Percentiles rank a stretch among this genome's conserved stretches.
These are phyloP conservation scores for Biscogniauxia sp. DNA, from an alignment of 2,329 filamentous ascomycete species.

Conservation along the genomic window DNA sequence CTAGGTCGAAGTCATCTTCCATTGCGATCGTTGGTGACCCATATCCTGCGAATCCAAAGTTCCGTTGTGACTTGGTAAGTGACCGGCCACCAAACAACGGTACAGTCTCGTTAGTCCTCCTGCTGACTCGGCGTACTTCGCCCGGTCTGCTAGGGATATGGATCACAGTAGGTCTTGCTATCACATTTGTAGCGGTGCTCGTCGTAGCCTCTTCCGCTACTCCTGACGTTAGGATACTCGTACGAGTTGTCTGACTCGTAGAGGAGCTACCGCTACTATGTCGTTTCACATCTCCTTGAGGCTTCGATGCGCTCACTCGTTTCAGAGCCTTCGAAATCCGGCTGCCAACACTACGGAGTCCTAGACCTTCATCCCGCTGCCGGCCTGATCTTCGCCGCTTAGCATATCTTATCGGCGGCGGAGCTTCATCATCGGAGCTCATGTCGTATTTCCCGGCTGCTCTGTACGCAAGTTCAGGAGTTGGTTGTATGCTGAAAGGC, in stretches of 20 bases:
- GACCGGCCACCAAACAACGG: conserved; percentile 28
- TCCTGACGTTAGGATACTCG: conserved; percentile 31
- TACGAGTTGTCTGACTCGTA: conserved; percentile 27
- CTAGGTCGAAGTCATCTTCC: conserved; percentile 9
- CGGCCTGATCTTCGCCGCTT: conserved; percentile 16
- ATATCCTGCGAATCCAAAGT: conserved; percentile 16
- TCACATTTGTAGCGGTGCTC: conserved; percentile 22
- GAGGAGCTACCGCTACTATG: conserved; percentile 26
- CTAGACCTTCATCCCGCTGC: conserved; percentile 14
- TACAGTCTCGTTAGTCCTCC: conserved; percentile 24
- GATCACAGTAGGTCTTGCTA: conserved; percentile 31
- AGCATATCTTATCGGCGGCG: conserved; percentile 17
- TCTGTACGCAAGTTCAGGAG: conserved; percentile 31
- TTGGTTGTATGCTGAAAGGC: conserved; percentile 33
- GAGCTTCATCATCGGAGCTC: conserved; percentile 22
- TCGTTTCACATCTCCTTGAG: conserved; percentile 19
- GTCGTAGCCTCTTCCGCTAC: conserved; percentile 26
- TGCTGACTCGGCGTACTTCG: conserved; percentile 28
- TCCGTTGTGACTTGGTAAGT: conserved; percentile 24
- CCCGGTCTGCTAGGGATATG: conserved; percentile 32
- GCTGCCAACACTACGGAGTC: conserved; percentile 19
- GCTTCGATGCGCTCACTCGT: conserved; percentile 17
- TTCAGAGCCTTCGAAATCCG: conserved; percentile 30
- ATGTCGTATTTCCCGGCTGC: conserved; percentile 20
- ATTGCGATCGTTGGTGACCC: conserved; percentile 6